These are phyloP conservation scores for Colletotrichum abscissum DNA, from an alignment of 2,329 filamentous ascomycete genomes.

Conservation along the genomic window DNA sequence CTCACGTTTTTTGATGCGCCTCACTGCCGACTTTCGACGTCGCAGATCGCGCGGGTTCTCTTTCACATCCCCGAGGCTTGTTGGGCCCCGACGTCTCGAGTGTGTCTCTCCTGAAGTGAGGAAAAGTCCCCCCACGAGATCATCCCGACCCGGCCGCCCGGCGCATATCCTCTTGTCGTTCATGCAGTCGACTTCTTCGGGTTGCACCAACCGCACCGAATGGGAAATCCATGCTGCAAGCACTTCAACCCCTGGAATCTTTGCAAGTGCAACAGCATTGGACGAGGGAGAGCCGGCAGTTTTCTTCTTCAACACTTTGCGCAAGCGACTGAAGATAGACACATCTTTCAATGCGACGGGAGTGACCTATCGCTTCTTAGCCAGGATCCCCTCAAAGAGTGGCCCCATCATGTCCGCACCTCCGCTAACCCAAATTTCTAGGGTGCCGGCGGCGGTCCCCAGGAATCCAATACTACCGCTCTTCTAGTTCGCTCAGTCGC, in stretches of 20 bases:
- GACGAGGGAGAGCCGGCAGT: not conserved
- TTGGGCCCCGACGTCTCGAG: not conserved
- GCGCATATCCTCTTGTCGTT: conserved; percentile 14
- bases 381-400: not conserved
- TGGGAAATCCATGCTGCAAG: conserved; percentile 21
- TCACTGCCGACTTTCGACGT: not conserved
- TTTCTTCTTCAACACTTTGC: not conserved
- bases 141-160: conserved; percentile 7
- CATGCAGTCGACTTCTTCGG: conserved; percentile 29
- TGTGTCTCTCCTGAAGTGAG: not conserved
- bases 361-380: not conserved
- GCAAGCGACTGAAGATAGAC: not conserved
- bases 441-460: conserved; percentile 91
- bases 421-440: conserved; percentile 48
- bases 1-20: conserved; percentile 20
- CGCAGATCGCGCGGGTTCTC: not conserved
- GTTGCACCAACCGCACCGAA: conserved; percentile 16
- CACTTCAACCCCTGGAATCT: not conserved
- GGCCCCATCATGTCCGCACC: not conserved
- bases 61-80: not conserved
- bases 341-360: not conserved
- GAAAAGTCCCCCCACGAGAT: not conserved
- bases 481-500: conserved; percentile 87
- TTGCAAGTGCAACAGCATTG: conserved; percentile 10
- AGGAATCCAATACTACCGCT: conserved; percentile 90